Conservation (phyloP, 2,329 filamentous ascomycete species). For the Diaporthe destruens region DNA sequence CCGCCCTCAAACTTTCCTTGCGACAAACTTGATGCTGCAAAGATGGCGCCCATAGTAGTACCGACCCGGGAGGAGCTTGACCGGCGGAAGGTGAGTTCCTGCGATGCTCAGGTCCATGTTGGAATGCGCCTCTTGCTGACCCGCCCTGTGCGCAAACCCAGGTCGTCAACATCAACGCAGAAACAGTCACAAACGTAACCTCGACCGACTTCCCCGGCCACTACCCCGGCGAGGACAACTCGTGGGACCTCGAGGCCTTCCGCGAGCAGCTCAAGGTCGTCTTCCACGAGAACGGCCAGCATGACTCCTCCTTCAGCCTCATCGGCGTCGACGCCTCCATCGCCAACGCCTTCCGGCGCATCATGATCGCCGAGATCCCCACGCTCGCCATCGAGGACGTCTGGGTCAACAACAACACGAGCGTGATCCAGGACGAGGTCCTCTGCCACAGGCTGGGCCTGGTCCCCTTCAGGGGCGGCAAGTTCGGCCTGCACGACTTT, state of each 20-base stretch:
- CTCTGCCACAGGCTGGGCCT: slow-evolving; percentile 90
- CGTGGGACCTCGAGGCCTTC: slow-evolving; percentile 61
- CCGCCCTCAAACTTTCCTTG: slow-evolving; percentile 22
- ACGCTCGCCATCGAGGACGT: slow-evolving; percentile 94
- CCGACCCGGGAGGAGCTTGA: slow-evolving; percentile 69
- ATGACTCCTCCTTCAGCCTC: slow-evolving; percentile 89
- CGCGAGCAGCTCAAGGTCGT: slow-evolving; percentile 64
- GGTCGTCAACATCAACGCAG: slow-evolving; percentile 88
- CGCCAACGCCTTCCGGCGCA: slow-evolving; percentile 97
- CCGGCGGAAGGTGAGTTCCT: slow-evolving; percentile 67
- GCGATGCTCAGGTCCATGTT: slow-evolving; percentile 2
- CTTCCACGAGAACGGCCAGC: slow-evolving; percentile 85
- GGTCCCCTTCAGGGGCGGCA: slow-evolving; percentile 86
- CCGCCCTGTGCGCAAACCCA: slow-evolving; percentile 52
- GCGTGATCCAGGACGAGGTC: slow-evolving; percentile 97
- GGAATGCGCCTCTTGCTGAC: slow-evolving; percentile 12
- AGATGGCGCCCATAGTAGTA: slow-evolving; percentile 60
- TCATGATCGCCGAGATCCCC: slow-evolving; percentile 93
- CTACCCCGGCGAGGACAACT: slow-evolving; percentile 84
- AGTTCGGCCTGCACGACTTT: slow-evolving; percentile 80
- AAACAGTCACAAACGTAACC: slow-evolving; percentile 89
- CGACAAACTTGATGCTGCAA: slow-evolving; percentile 39
- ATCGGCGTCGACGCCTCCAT: slow-evolving; percentile 92
- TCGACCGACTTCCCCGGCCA: slow-evolving; percentile 94
- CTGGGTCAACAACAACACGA: slow-evolving; percentile 96